Evolutionary conservation across 176 grass and related monocot species (phyloP).

Genomic region (Carex littledalei): DNA sequence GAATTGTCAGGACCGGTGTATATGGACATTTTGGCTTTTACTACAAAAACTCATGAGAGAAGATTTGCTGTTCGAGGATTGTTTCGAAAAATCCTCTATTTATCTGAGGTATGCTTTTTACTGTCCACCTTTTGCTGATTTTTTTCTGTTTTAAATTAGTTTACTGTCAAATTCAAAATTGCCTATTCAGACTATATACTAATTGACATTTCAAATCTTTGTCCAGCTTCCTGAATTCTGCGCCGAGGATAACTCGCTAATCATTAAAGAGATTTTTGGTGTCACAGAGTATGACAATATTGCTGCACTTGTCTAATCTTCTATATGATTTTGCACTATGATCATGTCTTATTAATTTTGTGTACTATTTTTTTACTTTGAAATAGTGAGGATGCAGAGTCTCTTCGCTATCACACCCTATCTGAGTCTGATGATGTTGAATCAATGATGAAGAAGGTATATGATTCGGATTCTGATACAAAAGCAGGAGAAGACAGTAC

Average conservation of each 20-base stretch:
- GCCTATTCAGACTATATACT: neutral
- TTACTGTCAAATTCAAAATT: neutral
- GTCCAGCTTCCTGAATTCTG: slow-evolving; percentile 89
- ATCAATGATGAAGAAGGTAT: slow-evolving; percentile 67
- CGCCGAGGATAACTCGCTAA: slow-evolving; percentile 62
- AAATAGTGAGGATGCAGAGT: slow-evolving; percentile 84
- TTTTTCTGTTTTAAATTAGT: neutral
- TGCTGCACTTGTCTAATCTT: slow-evolving; percentile 10
- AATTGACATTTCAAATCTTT: slow-evolving; percentile 25
- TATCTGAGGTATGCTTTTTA: slow-evolving; percentile 60
- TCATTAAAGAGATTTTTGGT: slow-evolving; percentile 92
- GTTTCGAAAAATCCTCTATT: slow-evolving; percentile 80
- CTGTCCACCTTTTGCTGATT: neutral
- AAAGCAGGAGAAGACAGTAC: slow-evolving; percentile 14
- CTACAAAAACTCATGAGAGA: slow-evolving; percentile 63
- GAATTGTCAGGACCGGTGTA: slow-evolving; percentile 69
- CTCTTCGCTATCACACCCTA: slow-evolving; percentile 50
- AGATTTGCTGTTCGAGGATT: slow-evolving; percentile 75
- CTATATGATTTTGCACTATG: neutral
- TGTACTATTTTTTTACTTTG: slow-evolving; percentile 13
- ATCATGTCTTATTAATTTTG: neutral
- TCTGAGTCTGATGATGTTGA: slow-evolving; percentile 66
- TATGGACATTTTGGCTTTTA: slow-evolving; percentile 80
- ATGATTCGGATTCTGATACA: slow-evolving; percentile 35
- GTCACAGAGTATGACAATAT: slow-evolving; percentile 73